phyloP scores from a whole-genome alignment of 129 eudicot species.

The Mikania micrantha region DNA sequence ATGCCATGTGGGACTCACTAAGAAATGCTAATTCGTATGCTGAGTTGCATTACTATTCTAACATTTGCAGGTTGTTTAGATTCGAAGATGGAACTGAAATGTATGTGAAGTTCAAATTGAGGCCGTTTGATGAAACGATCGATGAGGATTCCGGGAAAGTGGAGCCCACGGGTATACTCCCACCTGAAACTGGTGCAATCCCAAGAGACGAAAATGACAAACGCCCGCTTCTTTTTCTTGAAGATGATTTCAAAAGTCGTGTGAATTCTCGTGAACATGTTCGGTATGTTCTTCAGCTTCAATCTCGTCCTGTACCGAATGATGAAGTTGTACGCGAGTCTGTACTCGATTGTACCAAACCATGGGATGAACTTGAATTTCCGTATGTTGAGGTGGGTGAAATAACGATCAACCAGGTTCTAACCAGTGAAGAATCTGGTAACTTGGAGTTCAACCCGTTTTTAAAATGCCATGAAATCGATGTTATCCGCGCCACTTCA shows the following conservation, averaged over 20 bases:
- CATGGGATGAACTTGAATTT: constrained; percentile 37
- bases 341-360: constrained; percentile 42
- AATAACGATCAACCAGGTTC: constrained; percentile 23
- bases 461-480: constrained; percentile 33
- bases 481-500: constrained; percentile 40
- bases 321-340: constrained; percentile 24
- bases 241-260: constrained; percentile 25
- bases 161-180: constrained; percentile 36
- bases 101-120: constrained; percentile 39
- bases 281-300: constrained; percentile 33
- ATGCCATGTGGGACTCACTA: constrained; percentile 50
- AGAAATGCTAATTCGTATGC: constrained; percentile 31
- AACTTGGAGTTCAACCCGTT: constrained; percentile 42
- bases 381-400: constrained; percentile 40
- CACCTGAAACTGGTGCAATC: constrained; percentile 50
- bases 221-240: constrained; percentile 36
- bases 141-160: constrained; percentile 39
- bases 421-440: constrained; percentile 24
- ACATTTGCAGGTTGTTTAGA: constrained; percentile 39
- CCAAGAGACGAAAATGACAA: constrained; percentile 38
- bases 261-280: constrained; percentile 28
- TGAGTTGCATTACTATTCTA: constrained; percentile 46
- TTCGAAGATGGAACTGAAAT: constrained; percentile 41
- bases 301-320: constrained; percentile 26
- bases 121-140: constrained; percentile 31